Base-by-base conservation (phyloP, 2,329 filamentous ascomycete genomes). In the Alternaria panax region DNA sequence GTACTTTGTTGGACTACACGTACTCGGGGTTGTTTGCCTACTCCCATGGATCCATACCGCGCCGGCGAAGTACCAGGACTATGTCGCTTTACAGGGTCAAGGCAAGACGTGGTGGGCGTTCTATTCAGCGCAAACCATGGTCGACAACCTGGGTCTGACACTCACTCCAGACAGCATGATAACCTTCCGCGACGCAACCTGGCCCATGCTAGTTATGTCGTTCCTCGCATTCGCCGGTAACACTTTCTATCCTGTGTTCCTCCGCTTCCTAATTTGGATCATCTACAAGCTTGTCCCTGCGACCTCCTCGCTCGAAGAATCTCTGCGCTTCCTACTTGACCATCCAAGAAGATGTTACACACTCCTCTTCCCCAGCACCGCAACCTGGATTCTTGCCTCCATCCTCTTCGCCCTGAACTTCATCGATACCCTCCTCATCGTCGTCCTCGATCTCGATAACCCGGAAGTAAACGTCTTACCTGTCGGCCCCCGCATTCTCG, bases 301-400 rank as follows among this genome's bases (percentile, higher is more conserved):
- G 18, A 85, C 82, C 3, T 91, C 88, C 22, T 89, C 90, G 1
- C 76, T 96, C 1, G 97, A 91, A 87, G 94, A 98, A 76, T 94
- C 97, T 75, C 81, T 97, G 7, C 87, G 87, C 36, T 99, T 99
- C 71, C 82, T 99, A 20, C 86, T 99, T 1, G 94, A 98, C 71
- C 95, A 99, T 68, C 95, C 95, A 0, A 90, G 95, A 72, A 91
- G 95, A 53, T 99, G 95, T 79, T 99, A 98, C 74, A 99, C 95
- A 0, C 83, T 99, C 7, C 82, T 99, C 0, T 99, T 99, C 69
- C 95, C 95, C 0, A 89, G 91, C 0, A 88, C 88, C 53, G 92
- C 94, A 2, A 98, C 92, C 1, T 98, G 95, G 95, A 97, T 93
- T 92, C 84, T 99, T 0, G 96, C 98, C 72, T 90, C 87, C 78